A percentile compares a stretch with the other conserved stretches of the same genome.
Conservation (phyloP, 2,329 filamentous ascomycete genomes). For the Fusarium brachygibbosum region DNA sequence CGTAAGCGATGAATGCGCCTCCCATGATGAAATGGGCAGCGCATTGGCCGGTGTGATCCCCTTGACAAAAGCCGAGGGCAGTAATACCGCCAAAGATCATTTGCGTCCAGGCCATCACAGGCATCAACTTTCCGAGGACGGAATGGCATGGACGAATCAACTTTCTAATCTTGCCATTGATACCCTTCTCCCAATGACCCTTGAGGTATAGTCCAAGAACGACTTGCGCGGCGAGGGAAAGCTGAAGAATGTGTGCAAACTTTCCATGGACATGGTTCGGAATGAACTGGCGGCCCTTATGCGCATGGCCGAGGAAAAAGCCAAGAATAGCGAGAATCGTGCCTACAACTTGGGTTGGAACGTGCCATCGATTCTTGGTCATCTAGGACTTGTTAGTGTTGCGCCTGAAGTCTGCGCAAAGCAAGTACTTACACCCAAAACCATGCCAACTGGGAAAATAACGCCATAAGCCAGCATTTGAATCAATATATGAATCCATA, state of each 20-base stretch:
- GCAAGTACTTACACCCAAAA: constrained; percentile 78
- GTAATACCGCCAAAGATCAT: constrained; percentile 98
- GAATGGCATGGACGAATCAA: constrained; percentile 81
- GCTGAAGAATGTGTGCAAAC: constrained; percentile 85
- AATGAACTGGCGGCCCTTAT: constrained; percentile 89
- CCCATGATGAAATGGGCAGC: constrained; percentile 99
- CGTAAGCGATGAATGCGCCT: constrained; percentile 94
- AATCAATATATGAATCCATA: constrained; percentile 95
- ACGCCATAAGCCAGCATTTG: constrained; percentile 91
- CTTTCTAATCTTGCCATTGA: constrained; percentile 82
- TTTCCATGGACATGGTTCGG: constrained; percentile 80
- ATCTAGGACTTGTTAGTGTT: constrained; percentile 67
- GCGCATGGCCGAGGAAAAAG: constrained; percentile 91
- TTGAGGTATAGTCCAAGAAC: constrained; percentile 87
- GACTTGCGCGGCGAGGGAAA: constrained; percentile 82
- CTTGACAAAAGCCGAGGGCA: constrained; percentile 90
- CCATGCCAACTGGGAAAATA: constrained; percentile 95
- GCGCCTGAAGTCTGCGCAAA: not conserved
- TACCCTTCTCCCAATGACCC: constrained; percentile 87
- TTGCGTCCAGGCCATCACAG: constrained; percentile 88
- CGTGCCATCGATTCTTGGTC: constrained; percentile 91
- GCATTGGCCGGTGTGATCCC: constrained; percentile 92
- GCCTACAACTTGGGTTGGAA: constrained; percentile 84
- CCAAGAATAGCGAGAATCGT: constrained; percentile 82
- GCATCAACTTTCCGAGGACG: constrained; percentile 87